Base-by-base conservation (phyloP, 345 rosid species). In the Mallotus nudiflorus region DNA sequence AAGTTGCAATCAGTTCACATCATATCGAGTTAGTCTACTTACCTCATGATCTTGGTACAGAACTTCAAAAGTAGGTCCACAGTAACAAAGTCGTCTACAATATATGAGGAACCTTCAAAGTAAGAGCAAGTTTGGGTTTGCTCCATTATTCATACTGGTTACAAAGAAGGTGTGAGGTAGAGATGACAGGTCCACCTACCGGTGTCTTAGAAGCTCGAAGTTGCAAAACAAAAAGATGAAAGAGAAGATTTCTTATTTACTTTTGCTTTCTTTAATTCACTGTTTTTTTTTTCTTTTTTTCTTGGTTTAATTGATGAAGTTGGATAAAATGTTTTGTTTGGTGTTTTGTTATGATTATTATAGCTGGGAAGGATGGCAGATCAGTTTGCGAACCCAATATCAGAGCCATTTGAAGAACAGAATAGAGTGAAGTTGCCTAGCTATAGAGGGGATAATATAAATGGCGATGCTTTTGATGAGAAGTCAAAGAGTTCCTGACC, bases 71-170 rank as follows among this genome's bases (percentile, higher is more conserved):
- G 82, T 93, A 91, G 76, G 85, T 90, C 62, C 80, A 75, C 71
- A 81, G 67, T 66, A 90, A 90, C 83, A 82, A 65, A 48, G 74
- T 94, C 33, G 73, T 51, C 13, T 94, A 91, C 60, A 76, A 84
- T 71, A 77, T 91, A 60, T 80, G 88, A 82, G 93, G 87, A 65
- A 81, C 68, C 7, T 88, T 91, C 50, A 88, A 76, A 71, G 96
- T 91, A 64, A 89, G 82, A 75, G 96, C 92, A 14, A 77, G 57
- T 53, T 37, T 94, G 35, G 98, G 98, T 62, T 57, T 85, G 42
- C 62, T 94, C 61, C 97, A 78, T 77, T 86, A 82, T 79, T 85
- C 93, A 50, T 90, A 88, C 82, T 81, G 88, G 93, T 68, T 91
- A 66, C 97, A 91, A 33, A 83, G 86, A 20, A 84, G 86, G 74